Percentiles rank a stretch among this genome's conserved stretches.
Evolutionary conservation across 139 green algal species (phyloP).

Genomic region (Picochlorum sp.): DNA sequence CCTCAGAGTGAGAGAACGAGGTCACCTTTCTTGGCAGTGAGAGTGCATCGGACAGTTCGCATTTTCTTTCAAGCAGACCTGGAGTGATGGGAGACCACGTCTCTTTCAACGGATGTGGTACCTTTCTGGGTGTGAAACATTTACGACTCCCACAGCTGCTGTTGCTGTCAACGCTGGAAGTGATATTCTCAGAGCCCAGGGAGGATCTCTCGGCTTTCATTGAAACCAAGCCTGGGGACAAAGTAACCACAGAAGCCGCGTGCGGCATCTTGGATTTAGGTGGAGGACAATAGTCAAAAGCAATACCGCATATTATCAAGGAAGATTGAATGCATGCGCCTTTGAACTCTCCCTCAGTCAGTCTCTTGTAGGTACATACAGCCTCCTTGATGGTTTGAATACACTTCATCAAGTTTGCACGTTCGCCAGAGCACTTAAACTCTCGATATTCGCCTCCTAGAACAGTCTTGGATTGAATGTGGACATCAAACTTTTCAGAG

Average conservation of each 20-base stretch:
- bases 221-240: too few relatives aligned
- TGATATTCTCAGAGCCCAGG: too few relatives aligned
- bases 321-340: conserved; percentile 56
- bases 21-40: too few relatives aligned
- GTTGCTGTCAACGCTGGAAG: too few relatives aligned
- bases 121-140: too few relatives aligned
- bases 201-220: too few relatives aligned
- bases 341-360: conserved; percentile 59
- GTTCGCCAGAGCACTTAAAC: conserved; percentile 41
- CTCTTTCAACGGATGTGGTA: too few relatives aligned
- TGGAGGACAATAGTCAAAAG: conserved; percentile 80
- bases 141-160: too few relatives aligned
- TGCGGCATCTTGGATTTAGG: conserved; percentile 55
- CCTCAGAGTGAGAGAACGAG: too few relatives aligned
- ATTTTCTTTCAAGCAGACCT: too few relatives aligned
- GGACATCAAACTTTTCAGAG: conserved; percentile 48
- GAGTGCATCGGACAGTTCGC: too few relatives aligned
- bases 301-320: conserved; percentile 61
- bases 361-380: conserved; percentile 77
- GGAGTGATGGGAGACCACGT: too few relatives aligned
- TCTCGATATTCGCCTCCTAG: conserved; percentile 35
- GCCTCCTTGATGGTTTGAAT: conserved; percentile 55
- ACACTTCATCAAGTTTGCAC: conserved; percentile 26
- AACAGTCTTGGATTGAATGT: conserved; percentile 75
- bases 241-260: conserved; percentile 31